A percentile compares a stretch with the other conserved stretches of the same genome.
Evolutionary conservation across 192 early-diverging fungal species (phyloP).

Genomic region (Coemansia sp.): DNA sequence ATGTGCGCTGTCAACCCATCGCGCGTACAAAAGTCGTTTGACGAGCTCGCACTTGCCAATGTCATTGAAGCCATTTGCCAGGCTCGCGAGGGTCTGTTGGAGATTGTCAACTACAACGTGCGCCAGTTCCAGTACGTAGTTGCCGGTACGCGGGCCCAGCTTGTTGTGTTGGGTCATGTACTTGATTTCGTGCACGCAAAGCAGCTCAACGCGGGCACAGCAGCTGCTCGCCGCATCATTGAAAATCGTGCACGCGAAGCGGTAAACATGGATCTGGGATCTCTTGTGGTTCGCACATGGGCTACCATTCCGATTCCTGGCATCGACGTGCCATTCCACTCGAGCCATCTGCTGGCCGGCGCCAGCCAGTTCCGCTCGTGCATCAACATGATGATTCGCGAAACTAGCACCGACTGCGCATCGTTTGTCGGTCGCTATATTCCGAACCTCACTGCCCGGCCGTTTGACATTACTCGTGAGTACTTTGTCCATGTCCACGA

Average conservation of each 20-base stretch:
- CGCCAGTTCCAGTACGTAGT: conserved; percentile 96
- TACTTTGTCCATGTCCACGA: conserved; percentile 77
- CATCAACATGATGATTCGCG: conserved; percentile 75
- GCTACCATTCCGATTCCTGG: conserved; percentile 89
- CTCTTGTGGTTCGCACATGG: conserved; percentile 68
- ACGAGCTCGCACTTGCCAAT: conserved; percentile 64
- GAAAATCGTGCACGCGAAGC: conserved; percentile 58
- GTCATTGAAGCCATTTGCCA: conserved; percentile 66
- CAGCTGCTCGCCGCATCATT: neutral
- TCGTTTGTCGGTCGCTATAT: conserved; percentile 81
- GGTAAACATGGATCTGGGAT: conserved; percentile 58
- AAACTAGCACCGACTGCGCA: conserved; percentile 71
- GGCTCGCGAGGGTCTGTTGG: conserved; percentile 69
- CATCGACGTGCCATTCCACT: conserved; percentile 98
- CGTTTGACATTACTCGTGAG: conserved; percentile 71
- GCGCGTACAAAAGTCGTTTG: conserved; percentile 76
- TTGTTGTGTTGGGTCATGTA: conserved; percentile 72
- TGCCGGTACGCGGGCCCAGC: conserved; percentile 75
- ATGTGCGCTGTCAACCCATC: conserved; percentile 94
- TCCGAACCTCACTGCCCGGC: conserved; percentile 92
- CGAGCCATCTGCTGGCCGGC: conserved; percentile 82
- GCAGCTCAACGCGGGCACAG: conserved; percentile 54
- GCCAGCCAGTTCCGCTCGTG: conserved; percentile 86
- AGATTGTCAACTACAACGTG: conserved; percentile 98
- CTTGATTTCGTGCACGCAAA: conserved; percentile 79